Evolutionary conservation across 805 yeast species (phyloP), one percentile per base, ranked within the genome.

Genomic region (Ogataea dorogensis): DNA sequence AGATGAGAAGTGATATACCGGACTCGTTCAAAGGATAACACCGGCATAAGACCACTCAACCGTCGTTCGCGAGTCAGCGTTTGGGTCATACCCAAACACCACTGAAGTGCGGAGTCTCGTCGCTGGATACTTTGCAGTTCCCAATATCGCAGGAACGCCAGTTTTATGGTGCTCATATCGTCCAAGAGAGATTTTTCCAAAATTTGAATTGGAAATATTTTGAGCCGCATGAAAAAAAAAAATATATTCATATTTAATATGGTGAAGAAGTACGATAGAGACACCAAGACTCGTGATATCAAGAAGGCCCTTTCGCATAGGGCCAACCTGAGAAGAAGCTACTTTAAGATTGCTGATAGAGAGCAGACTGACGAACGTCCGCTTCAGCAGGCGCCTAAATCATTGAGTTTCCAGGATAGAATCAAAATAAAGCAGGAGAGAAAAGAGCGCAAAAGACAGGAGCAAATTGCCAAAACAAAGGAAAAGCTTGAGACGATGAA

Each of bases 241-340:
- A 17, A 18, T 28, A 23, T 29, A 31, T 4, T 27, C 17, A 19
- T n/a, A 5, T n/a, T 8, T 22, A 23, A 16, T 24, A 34, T 35
- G 39, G 16, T 36, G 18, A 26, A 39, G 31, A 39, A 31, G 25
- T 45, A 40, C 24, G 63, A 61, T 15, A 56, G 53, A 36, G 59
- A 61, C 31, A 26, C 51, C 11, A 61, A 61, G 40, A 50, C 53
- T 7, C 71, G 75, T 36, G 96, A 87, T 42, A 89, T 89, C 51
- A 81, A 82, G 51, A 75, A 72, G 53, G 81, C 93, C 9, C 71
- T 89, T 46, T 73, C 76, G 0, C 94, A 87, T 53, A 75, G 87
- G 43, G 86, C 96, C 10, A 73, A 93, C 51, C 71, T 89, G 47
- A 77, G 86, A 65, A 85, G 81, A 59, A 79, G 76, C 32, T 89